Evolutionary conservation across 768 basidiomycete species (phyloP).

Genomic region (Macrolepiota fuliginosa): DNA sequence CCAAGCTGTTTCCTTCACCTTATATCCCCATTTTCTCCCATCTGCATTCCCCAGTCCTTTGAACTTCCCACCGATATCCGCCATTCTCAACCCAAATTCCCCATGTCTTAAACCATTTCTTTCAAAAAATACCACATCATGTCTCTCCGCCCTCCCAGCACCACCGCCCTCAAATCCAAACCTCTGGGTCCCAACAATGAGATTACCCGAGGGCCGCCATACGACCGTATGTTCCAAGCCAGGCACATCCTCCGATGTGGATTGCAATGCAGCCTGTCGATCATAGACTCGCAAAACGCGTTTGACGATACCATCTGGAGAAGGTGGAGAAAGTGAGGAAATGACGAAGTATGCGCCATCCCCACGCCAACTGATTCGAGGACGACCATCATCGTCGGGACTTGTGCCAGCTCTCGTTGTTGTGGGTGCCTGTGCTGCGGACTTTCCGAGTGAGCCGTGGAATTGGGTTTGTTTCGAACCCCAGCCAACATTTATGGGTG

Average conservation of each 20-base stretch:
- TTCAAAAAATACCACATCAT: slow-evolving; percentile 94
- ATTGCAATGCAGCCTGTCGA: slow-evolving; percentile 68
- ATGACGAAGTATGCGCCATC: slow-evolving; percentile 89
- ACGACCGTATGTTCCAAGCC: slow-evolving; percentile 78
- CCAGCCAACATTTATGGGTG: slow-evolving; percentile 96
- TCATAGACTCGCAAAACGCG: slow-evolving; percentile 75
- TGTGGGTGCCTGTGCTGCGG: slow-evolving; percentile 59
- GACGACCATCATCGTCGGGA: slow-evolving; percentile 67
- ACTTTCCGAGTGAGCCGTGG: slow-evolving; percentile 91
- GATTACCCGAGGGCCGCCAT: slow-evolving; percentile 88
- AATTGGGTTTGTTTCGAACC: slow-evolving; percentile 97
- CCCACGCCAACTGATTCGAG: slow-evolving; percentile 90
- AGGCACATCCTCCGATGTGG: slow-evolving; percentile 80
- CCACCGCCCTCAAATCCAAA: slow-evolving; percentile 78
- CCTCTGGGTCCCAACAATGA: slow-evolving; percentile 80
- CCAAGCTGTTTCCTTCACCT: slow-evolving; percentile 78
- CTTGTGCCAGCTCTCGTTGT: slow-evolving; percentile 44
- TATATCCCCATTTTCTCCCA: slow-evolving; percentile 59
- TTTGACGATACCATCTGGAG: slow-evolving; percentile 27
- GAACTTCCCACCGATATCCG: slow-evolving; percentile 29
- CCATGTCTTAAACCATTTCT: slow-evolving; percentile 92
- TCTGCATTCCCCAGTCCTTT: slow-evolving; percentile 28
- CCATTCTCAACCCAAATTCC: slow-evolving; percentile 66
- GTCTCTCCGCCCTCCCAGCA: slow-evolving; percentile 59
- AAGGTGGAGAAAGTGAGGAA: slow-evolving; percentile 59